These are phyloP conservation scores for Begonia fuchsioides DNA, from an alignment of 306 rosid species.

Conservation along the genomic window DNA sequence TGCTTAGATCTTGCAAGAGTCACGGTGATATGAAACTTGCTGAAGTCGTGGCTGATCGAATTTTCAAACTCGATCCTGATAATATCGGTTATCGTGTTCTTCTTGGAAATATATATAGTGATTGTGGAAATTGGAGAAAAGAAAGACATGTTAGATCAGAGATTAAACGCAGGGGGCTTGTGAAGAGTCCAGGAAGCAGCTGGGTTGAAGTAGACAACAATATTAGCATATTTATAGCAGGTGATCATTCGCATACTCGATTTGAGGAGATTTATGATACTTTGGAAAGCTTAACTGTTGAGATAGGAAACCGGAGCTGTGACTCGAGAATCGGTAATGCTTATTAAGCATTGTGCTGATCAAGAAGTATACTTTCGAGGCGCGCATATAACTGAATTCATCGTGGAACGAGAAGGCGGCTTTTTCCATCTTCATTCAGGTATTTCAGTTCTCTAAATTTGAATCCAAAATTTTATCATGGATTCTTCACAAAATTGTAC, in stretches of 20 bases:
- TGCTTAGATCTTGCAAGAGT: conserved; percentile 1
- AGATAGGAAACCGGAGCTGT: background rate
- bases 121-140: conserved; percentile 20
- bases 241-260: conserved; percentile 20
- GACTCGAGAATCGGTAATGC: no score
- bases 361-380: no score
- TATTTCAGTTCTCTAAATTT: no score
- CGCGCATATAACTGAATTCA: no score
- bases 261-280: conserved; percentile 15
- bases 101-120: conserved; percentile 29
- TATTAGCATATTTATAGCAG: conserved; percentile 13
- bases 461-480: conserved; percentile 33
- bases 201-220: conserved; percentile 25
- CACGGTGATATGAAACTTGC: conserved; percentile 21
- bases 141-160: conserved; percentile 16
- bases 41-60: conserved; percentile 16
- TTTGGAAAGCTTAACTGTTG: conserved; percentile 15
- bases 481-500: background rate
- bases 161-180: conserved; percentile 19
- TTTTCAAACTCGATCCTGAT: conserved; percentile 17
- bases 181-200: conserved; percentile 25
- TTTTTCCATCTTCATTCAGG: no score
- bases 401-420: no score
- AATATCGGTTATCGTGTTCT: conserved; percentile 25
- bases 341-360: no score